Percentiles rank a stretch among this genome's conserved stretches.
Evolutionary conservation across 257 asterid species (phyloP).

Genomic region (Rauvolfia tetraphylla): DNA sequence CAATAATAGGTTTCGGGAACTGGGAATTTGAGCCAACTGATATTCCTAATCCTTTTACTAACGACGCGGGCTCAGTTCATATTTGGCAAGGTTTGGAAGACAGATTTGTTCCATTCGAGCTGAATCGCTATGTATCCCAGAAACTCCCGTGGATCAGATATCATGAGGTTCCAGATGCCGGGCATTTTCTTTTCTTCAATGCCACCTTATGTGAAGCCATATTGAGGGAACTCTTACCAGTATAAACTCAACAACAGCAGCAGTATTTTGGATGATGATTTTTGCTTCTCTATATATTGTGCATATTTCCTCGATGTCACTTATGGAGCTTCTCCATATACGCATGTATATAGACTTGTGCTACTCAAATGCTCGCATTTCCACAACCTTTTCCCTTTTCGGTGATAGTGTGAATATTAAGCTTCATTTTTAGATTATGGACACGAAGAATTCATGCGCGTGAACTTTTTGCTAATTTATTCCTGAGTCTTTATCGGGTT

Average conservation of each 20-base stretch:
- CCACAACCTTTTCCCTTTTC: too few relatives aligned
- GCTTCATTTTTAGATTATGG: too few relatives aligned
- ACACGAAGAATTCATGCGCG: too few relatives aligned
- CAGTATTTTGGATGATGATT: background rate
- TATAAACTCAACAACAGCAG: background rate
- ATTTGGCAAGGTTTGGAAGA: slow-evolving; percentile 78
- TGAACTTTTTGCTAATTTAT: too few relatives aligned
- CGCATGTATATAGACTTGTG: background rate
- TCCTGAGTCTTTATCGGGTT: too few relatives aligned
- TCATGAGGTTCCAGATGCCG: slow-evolving; percentile 69
- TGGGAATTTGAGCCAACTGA: slow-evolving; percentile 71
- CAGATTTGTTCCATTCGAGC: slow-evolving; percentile 35
- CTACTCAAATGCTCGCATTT: background rate
- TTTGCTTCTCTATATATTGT: background rate
- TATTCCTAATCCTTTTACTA: slow-evolving; percentile 55
- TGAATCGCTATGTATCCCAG: slow-evolving; percentile 45
- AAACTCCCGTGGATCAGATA: slow-evolving; percentile 67
- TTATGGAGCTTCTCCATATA: too few relatives aligned
- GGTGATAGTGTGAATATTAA: too few relatives aligned
- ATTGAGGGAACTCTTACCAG: slow-evolving; percentile 19
- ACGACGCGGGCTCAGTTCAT: slow-evolving; percentile 63
- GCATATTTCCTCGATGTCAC: background rate
- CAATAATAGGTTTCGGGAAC: background rate
- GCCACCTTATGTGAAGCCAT: slow-evolving; percentile 49
- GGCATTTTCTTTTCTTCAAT: slow-evolving; percentile 51